Evolutionary conservation across 2,329 filamentous ascomycete genomes (phyloP).

Genomic region (Penicillium thymicola): DNA sequence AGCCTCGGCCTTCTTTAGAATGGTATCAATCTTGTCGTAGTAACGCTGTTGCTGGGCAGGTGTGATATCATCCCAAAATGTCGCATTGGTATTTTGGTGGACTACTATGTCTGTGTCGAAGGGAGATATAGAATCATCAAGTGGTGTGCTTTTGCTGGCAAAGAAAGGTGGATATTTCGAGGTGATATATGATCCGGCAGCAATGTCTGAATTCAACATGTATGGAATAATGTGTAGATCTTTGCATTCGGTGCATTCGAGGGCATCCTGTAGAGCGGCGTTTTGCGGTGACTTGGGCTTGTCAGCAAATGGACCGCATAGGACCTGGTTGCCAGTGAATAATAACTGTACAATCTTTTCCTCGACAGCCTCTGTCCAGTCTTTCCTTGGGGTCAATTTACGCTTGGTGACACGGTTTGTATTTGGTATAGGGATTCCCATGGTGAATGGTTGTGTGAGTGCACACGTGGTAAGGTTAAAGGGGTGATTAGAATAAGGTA

Average conservation of each 20-base stretch:
- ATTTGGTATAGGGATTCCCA: not conserved
- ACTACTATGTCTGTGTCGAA: not conserved
- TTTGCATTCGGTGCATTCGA: conserved; percentile 25
- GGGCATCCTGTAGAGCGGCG: conserved; percentile 24
- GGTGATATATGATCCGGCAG: conserved; percentile 15
- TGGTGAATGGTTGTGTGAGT: not conserved
- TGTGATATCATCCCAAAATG: conserved; percentile 17
- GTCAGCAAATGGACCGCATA: not conserved
- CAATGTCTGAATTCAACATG: conserved; percentile 18
- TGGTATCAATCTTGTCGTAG: conserved; percentile 16
- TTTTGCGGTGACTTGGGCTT: not conserved
- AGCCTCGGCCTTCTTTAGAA: conserved; percentile 5
- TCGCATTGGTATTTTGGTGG: not conserved
- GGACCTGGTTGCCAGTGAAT: not conserved
- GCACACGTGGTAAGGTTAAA: not conserved
- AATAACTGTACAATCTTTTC: not conserved
- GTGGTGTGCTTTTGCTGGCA: conserved; percentile 1
- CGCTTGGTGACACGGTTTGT: not conserved
- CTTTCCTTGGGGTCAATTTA: not conserved
- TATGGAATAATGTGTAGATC: conserved; percentile 13
- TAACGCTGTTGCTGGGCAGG: conserved; percentile 14
- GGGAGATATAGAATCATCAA: conserved; percentile 14
- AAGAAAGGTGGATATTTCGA: conserved; percentile 22
- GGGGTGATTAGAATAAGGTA: not conserved
- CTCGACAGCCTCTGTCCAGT: not conserved